These are phyloP conservation scores for Clausena lansium DNA, from an alignment of 345 rosid genomes.

Conservation along the genomic window DNA sequence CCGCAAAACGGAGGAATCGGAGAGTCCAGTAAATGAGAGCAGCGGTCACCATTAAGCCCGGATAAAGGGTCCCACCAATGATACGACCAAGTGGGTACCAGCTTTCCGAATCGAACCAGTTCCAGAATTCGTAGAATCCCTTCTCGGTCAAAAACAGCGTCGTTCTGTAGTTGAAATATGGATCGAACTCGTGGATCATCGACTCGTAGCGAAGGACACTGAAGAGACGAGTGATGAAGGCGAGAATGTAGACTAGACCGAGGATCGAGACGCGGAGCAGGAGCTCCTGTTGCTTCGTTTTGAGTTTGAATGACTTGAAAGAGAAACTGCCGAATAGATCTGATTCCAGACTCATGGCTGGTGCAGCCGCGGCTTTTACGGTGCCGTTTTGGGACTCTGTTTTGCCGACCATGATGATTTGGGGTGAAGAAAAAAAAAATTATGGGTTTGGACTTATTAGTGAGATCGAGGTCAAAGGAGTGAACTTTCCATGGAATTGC, in stretches of 20 bases:
- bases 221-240: conserved; percentile 84
- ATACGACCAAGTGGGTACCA: conserved; percentile 99
- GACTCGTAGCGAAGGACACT: conserved; percentile 95
- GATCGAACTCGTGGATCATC: conserved; percentile 98
- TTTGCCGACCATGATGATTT: background rate
- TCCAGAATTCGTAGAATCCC: conserved; percentile 98
- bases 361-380: background rate
- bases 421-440: background rate
- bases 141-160: conserved; percentile 76
- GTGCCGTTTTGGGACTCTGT: background rate
- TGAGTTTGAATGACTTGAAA: conserved; percentile 55
- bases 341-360: conserved; percentile 23
- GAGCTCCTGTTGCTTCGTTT: conserved; percentile 92
- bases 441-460: background rate
- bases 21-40: conserved; percentile 73
- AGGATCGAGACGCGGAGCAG: conserved; percentile 84
- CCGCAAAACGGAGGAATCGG: conserved; percentile 68
- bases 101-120: conserved; percentile 96
- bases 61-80: conserved; percentile 93
- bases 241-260: conserved; percentile 75
- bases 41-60: conserved; percentile 93
- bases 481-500: conserved; percentile 1
- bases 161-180: conserved; percentile 92
- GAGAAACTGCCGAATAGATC: conserved; percentile 51
- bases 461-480: conserved; percentile 2